Percentiles rank a stretch among this genome's conserved stretches.
Evolutionary conservation across 2,329 filamentous ascomycete genomes (phyloP).

Genomic region (Lasiodiplodia sp.): DNA sequence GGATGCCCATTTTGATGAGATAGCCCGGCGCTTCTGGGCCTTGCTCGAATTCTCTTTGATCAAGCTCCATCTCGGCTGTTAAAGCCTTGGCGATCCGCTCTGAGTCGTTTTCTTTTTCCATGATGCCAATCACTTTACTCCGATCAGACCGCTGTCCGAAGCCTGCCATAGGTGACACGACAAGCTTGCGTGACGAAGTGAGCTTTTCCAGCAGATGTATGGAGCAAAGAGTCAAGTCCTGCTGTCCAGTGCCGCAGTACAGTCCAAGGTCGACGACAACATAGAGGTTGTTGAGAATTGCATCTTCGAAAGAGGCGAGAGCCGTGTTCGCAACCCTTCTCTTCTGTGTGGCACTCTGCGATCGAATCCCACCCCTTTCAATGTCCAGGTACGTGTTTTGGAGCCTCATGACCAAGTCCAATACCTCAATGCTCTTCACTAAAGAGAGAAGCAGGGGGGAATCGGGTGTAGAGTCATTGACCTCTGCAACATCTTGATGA

Average conservation of each 20-base stretch:
- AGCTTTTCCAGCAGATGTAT: constrained; percentile 85
- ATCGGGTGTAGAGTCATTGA: constrained; percentile 75
- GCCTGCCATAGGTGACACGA: constrained; percentile 71
- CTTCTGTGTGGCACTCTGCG: constrained; percentile 65
- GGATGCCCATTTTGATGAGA: constrained; percentile 80
- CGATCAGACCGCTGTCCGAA: constrained; percentile 69
- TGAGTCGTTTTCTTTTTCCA: constrained; percentile 81
- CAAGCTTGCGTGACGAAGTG: constrained; percentile 81
- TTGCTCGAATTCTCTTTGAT: constrained; percentile 74
- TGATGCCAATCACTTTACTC: constrained; percentile 86
- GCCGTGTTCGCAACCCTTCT: constrained; percentile 74
- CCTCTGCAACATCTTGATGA: constrained; percentile 75
- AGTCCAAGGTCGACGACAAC: constrained; percentile 83
- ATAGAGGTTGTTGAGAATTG: constrained; percentile 79
- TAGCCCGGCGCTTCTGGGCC: constrained; percentile 76
- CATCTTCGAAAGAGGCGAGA: constrained; percentile 91
- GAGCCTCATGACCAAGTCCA: constrained; percentile 82
- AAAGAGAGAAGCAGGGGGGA: constrained; percentile 84
- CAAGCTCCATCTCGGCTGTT: constrained; percentile 69
- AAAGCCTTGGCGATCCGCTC: constrained; percentile 81
- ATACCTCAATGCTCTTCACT: constrained; percentile 80
- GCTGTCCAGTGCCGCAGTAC: constrained; percentile 85
- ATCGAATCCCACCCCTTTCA: constrained; percentile 39
- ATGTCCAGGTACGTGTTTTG: constrained; percentile 93
- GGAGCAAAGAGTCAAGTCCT: constrained; percentile 79